Percentiles rank a stretch among this genome's conserved stretches.
phyloP scores from a whole-genome alignment of 1,139 yeast species.

The Hanseniaspora gamundiae region DNA sequence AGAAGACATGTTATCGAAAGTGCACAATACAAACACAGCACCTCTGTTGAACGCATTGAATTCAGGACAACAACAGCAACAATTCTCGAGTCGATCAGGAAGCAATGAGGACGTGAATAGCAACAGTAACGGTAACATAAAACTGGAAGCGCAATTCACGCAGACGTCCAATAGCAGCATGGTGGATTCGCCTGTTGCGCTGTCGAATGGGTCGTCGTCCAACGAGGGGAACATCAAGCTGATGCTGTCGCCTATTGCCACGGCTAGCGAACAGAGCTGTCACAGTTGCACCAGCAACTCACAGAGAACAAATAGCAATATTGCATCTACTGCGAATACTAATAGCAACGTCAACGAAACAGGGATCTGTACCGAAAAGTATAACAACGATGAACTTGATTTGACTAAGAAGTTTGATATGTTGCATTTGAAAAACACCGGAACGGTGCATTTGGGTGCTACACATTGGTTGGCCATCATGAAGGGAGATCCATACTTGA shows the following conservation, averaged over 20 bases:
- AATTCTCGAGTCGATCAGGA: background rate
- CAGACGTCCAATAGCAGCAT: background rate
- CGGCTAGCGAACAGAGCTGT: too few species aligned
- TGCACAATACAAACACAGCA: constrained; percentile 11
- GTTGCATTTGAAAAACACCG: constrained; percentile 33
- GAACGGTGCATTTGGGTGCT: constrained; percentile 38
- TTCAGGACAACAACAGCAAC: background rate
- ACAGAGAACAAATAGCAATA: background rate
- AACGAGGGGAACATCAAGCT: background rate
- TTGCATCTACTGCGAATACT: too few species aligned
- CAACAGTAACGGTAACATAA: too few species aligned
- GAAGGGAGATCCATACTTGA: constrained; percentile 39
- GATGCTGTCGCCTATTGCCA: background rate
- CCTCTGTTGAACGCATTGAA: background rate
- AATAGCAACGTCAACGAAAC: background rate
- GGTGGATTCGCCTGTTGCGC: background rate
- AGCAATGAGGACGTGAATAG: background rate
- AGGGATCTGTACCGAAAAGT: constrained; percentile 9
- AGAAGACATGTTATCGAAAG: constrained; percentile 21
- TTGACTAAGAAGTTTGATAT: constrained; percentile 37
- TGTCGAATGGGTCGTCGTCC: background rate
- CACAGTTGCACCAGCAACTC: background rate
- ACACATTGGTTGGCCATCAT: constrained; percentile 43
- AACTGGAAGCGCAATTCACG: too few species aligned
- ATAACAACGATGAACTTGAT: constrained; percentile 29